Conservation (phyloP, 2,329 filamentous ascomycete genomes). For the Lachnellula hyalina region DNA sequence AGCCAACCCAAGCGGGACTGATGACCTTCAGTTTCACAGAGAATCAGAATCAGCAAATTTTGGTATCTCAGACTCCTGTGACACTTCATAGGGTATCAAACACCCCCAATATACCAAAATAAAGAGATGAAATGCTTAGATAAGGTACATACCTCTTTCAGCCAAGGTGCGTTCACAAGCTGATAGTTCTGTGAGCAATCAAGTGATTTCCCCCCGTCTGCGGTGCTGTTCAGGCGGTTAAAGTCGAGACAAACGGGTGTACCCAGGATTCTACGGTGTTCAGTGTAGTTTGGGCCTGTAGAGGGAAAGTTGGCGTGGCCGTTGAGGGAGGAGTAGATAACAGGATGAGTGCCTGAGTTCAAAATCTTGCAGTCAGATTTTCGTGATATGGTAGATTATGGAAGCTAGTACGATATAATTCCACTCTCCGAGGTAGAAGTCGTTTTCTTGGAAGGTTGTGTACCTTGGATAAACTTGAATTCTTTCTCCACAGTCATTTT, state of each 20-base stretch:
- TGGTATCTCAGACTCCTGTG: too few species aligned
- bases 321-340: conserved; percentile 20
- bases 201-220: conserved; percentile 9
- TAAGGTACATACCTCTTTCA: conserved; percentile 5
- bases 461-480: conserved; percentile 14
- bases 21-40: conserved; percentile 4
- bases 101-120: too few species aligned
- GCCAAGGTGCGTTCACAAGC: conserved; percentile 16
- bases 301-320: conserved; percentile 21
- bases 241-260: conserved; percentile 19
- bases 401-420: too few species aligned
- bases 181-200: conserved; percentile 13
- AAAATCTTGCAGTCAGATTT: too few species aligned
- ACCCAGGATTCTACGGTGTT: conserved; percentile 15
- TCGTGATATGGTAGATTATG: too few species aligned
- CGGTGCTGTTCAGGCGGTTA: conserved; percentile 17
- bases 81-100: too few species aligned
- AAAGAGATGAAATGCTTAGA: too few species aligned
- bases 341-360: conserved; percentile 5
- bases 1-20: conserved; percentile 17
- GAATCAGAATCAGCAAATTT: too few species aligned
- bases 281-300: conserved; percentile 16
- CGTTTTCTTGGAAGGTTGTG: background rate
- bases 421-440: too few species aligned
- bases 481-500: conserved; percentile 5